These are phyloP conservation scores for Pinguiococcus pyrenoidosus DNA, from an alignment of 108 stramenopile genomes.

Conservation along the genomic window DNA sequence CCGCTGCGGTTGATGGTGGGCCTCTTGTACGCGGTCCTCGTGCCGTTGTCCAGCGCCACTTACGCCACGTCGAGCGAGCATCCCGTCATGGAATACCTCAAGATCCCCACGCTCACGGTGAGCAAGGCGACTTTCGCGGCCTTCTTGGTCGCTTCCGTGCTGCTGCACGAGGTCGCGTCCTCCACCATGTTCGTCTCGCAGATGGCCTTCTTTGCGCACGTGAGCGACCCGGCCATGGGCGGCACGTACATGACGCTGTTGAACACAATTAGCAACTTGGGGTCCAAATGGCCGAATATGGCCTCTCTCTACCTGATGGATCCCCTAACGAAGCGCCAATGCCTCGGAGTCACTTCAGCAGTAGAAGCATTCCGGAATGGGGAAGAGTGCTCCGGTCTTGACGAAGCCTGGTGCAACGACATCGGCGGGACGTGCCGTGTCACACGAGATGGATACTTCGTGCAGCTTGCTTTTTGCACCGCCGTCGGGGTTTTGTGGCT, in stretches of 20 bases:
- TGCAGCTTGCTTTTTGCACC: not conserved
- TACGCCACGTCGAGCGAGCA: not conserved
- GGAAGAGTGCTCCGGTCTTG: no score
- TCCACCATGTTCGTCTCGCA: slow-evolving; percentile 86
- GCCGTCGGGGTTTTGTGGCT: not conserved
- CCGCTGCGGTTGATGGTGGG: slow-evolving; percentile 14
- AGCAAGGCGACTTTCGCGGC: not conserved
- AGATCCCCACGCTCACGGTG: not conserved
- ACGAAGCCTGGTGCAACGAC: not conserved
- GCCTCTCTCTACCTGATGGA: not conserved
- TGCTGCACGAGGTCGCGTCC: slow-evolving; percentile 64
- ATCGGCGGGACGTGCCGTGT: not conserved
- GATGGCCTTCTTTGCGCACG: slow-evolving; percentile 92
- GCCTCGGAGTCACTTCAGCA: no score
- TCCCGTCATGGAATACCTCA: slow-evolving; percentile 1
- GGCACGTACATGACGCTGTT: slow-evolving; percentile 98
- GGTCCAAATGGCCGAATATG: not conserved
- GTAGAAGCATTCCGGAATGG: no score
- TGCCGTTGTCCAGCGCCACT: slow-evolving; percentile 14
- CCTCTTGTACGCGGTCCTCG: slow-evolving; percentile 8
- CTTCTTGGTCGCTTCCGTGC: slow-evolving; percentile 56
- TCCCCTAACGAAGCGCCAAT: not conserved
- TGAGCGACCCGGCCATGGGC: slow-evolving; percentile 93
- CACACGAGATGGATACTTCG: not conserved
- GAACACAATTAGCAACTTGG: slow-evolving; percentile 58